Conservation (phyloP, 2,329 filamentous ascomycete genomes). For the Didymella arachidicola region DNA sequence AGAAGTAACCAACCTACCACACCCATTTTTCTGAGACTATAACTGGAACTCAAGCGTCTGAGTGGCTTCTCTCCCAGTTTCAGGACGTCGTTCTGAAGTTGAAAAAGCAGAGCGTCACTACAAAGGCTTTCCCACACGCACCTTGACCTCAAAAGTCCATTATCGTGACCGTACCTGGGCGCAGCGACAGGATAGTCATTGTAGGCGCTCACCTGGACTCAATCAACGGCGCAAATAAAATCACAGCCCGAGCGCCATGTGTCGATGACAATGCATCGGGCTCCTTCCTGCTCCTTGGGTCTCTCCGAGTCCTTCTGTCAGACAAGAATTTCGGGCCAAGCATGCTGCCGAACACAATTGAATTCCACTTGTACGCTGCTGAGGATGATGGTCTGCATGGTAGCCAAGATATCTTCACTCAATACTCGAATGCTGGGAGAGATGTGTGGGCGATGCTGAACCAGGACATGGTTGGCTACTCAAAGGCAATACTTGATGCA, state of each 20-base stretch:
- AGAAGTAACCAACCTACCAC: slow-evolving; percentile 28
- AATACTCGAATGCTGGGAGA: slow-evolving; percentile 74
- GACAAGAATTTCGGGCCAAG: slow-evolving; percentile 72
- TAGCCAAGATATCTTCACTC: slow-evolving; percentile 83
- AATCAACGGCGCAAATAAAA: slow-evolving; percentile 83
- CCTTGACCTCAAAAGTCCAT: slow-evolving; percentile 84
- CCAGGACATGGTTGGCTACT: slow-evolving; percentile 89
- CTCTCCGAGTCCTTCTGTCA: slow-evolving; percentile 78
- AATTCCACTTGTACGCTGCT: slow-evolving; percentile 95
- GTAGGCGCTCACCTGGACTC: slow-evolving; percentile 93
- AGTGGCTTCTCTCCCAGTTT: slow-evolving; percentile 81
- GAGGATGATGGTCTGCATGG: slow-evolving; percentile 87
- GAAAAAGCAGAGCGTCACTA: slow-evolving; percentile 73
- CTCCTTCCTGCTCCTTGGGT: slow-evolving; percentile 91
- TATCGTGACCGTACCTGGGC: slow-evolving; percentile 87
- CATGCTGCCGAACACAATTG: slow-evolving; percentile 79
- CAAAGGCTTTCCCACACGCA: slow-evolving; percentile 43
- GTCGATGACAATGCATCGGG: slow-evolving; percentile 93
- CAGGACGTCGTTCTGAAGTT: slow-evolving; percentile 73
- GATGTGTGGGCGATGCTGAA: slow-evolving; percentile 95
- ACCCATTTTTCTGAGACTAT: slow-evolving; percentile 30
- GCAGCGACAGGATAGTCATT: slow-evolving; percentile 80
- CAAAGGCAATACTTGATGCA: slow-evolving; percentile 71
- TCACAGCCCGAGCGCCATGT: slow-evolving; percentile 75
- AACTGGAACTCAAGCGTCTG: slow-evolving; percentile 76